phyloP scores from a whole-genome alignment of 345 rosid species.

The Moringa oleifera region DNA sequence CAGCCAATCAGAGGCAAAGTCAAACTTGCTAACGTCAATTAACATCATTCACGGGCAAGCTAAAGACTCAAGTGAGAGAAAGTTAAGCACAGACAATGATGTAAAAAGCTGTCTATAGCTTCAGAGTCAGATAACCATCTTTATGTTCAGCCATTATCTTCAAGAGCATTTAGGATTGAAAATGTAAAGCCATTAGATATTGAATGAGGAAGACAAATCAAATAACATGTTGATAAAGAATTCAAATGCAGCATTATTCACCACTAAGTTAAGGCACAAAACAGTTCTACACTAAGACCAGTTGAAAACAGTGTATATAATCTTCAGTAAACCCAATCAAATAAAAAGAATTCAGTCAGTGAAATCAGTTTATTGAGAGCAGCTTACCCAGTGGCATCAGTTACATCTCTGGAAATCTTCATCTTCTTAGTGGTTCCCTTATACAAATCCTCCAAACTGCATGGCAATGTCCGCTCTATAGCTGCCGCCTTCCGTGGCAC shows the following conservation, averaged over 20 bases:
- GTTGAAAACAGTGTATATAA: background rate
- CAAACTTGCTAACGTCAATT: background rate
- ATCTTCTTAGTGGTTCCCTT: constrained; percentile 86
- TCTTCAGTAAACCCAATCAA: background rate
- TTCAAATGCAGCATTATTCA: no score
- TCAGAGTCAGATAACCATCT: no score
- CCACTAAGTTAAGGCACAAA: no score
- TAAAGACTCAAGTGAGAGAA: no score
- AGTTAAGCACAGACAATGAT: no score
- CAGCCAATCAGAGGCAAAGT: background rate
- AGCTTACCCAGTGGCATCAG: constrained; percentile 60
- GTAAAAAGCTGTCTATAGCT: no score
- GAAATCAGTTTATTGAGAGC: background rate
- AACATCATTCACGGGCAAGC: background rate
- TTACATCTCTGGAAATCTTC: constrained; percentile 82
- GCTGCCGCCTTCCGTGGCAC: constrained; percentile 62
- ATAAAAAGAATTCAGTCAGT: no score
- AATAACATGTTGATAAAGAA: no score
- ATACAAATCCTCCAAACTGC: constrained; percentile 85
- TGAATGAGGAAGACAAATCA: no score
- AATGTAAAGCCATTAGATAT: no score
- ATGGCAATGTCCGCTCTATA: constrained; percentile 67
- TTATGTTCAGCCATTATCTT: no score
- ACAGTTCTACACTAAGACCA: background rate
- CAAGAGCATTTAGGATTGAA: no score